Evolutionary conservation across 2,329 filamentous ascomycete species (phyloP), one percentile per base, ranked within the genome.

Genomic region (Aspergillus sp.): DNA sequence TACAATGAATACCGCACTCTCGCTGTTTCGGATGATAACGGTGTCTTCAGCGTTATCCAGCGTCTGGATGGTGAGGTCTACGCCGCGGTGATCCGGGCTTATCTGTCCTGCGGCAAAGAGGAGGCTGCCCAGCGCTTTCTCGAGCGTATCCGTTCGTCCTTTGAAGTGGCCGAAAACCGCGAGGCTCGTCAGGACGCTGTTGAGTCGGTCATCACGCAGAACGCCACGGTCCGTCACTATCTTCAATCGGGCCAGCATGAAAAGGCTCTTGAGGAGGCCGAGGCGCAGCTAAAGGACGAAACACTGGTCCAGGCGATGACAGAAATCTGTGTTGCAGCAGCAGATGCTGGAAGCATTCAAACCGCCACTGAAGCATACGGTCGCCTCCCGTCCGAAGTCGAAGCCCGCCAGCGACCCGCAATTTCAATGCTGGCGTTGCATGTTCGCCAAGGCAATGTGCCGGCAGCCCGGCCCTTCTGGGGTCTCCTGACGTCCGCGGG

Each of bases 1-100:
- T 98, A 96, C 72, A 91, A 94, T 55, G 88, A 95, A 69, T 97
- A 97, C 76, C 89, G 89, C 62, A 81, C 82, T 41, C 76, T 96
- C 38, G 90, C 91, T n/a, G 82, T 97, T 45, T 83, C 85, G 35
- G 81, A 93, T 64, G 87, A 96, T 66, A 81, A 79, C 35, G 90
- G 90, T 49, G 75, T 82, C 50, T 75, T 83, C 42, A 80, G 80
- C 15, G 74, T 90, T 7, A 76, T 84, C 42, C 78, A 85, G 53
- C 84, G 90, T 44, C 78, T 87, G 43, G 91, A 97, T 63, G 82
- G 84, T 23, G 79, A 89, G 55, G 86, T 97, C 5, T 97, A 98
- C 63, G 89, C 90, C 20, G 80, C 91, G n/a, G 76, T 98, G 46
- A 85, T 97, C 69, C 88, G 88, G 58, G 90, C 90, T 1, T 97